These are phyloP conservation scores for Saturnispora ahearnii DNA, from an alignment of 805 yeast species.

Conservation along the genomic window DNA sequence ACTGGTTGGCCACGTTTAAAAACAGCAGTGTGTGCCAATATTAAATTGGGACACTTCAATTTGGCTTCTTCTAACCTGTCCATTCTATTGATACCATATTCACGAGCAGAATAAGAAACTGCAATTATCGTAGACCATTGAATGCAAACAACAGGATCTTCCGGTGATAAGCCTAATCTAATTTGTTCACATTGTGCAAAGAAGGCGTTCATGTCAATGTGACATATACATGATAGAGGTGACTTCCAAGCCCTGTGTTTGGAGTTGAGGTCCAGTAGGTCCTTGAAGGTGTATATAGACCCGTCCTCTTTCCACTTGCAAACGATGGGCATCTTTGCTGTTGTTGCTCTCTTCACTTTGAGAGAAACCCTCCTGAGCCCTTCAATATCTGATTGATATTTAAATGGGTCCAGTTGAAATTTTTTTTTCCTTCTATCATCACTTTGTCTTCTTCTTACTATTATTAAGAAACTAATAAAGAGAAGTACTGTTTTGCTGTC, in stretches of 20 bases:
- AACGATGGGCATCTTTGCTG: neutral
- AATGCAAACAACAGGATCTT: conserved; percentile 85
- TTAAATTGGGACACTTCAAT: conserved; percentile 64
- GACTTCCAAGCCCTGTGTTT: conserved; percentile 43
- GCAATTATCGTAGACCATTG: conserved; percentile 92
- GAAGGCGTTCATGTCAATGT: conserved; percentile 89
- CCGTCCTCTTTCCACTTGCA: neutral
- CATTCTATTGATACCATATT: conserved; percentile 73
- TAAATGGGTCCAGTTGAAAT: neutral
- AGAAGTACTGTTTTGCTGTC: neutral
- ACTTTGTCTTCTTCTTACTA: neutral
- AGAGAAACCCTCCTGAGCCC: conserved; percentile 4
- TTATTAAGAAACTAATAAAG: neutral
- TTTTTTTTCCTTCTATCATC: neutral
- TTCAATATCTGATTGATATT: neutral
- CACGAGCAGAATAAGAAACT: conserved; percentile 81
- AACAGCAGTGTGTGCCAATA: conserved; percentile 88
- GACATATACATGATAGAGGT: conserved; percentile 72
- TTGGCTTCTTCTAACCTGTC: conserved; percentile 60
- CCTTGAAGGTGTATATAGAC: conserved; percentile 40
- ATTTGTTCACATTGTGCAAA: conserved; percentile 91
- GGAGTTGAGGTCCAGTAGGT: conserved; percentile 41
- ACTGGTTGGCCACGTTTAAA: conserved; percentile 76
- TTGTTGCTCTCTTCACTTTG: neutral
- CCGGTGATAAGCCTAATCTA: conserved; percentile 50